Base-by-base conservation (phyloP, 2,329 filamentous ascomycete species). In the Aspergillus piperis region DNA sequence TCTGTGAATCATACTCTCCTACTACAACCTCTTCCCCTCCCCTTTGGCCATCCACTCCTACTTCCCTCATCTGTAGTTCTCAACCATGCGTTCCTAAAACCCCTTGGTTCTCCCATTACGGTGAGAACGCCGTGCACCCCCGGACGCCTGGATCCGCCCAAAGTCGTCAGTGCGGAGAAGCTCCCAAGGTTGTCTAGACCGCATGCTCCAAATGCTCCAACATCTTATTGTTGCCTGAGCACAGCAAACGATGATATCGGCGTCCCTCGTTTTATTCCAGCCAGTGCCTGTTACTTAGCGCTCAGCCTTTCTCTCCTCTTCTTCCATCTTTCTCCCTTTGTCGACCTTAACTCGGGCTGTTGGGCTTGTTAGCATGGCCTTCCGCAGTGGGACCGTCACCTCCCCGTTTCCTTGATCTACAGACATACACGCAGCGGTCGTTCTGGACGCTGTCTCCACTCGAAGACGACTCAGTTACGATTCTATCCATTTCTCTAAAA, bases 321-420 rank as follows among this genome's bases (percentile, higher is more conserved):
- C 47, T 59, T 59, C 30, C 39, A 44, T 52, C 59, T 59, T 42
- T 57, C 47, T 42, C 54, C 23, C 41, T 58, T 57, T 48, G 47
- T 56, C 44, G 27, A 64, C 54, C 60, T 62, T 55, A 36, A 36
- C 58, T 61, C 55, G 54, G 56, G 36, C 38, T 55, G 39, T 61
- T 65, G 51, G 36, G 59, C 64, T 65, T 66, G 68, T 75, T 74
- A 79, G 76, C 73, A 78, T 78, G 77, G 76, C 71, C 70, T 60
- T 66, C 72, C 68, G 64, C 57, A 67, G 61, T 65, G 65, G 65
- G 64, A 66, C 64, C 64, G 69, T 68, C 67, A 63, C 66, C 62
- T 66, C 68, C 66, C 65, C 68, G 64, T 72, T 70, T 66, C 69
- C 70, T 70, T 77, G 68, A 77, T 69, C 66, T 65, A 62, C 65